A percentile compares a stretch with the other conserved stretches of the same genome.
Conservation (phyloP, 805 yeast genomes). For the Blastobotrys parvus region DNA sequence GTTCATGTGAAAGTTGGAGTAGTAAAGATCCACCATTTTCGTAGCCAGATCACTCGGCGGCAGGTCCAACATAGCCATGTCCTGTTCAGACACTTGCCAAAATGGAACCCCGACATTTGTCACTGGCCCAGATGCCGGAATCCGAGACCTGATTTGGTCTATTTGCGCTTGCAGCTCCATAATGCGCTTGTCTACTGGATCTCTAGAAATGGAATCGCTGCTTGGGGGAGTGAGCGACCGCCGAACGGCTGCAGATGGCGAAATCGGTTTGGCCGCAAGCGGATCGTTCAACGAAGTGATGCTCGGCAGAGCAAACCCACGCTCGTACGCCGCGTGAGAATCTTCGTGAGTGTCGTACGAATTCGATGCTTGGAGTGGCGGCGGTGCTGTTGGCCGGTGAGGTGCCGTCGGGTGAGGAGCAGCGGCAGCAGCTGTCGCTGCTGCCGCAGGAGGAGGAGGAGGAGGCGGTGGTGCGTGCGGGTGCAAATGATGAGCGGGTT, state of each 20-base stretch:
- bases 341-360: background rate
- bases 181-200: background rate
- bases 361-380: background rate
- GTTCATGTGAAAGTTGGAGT: slow-evolving; percentile 1
- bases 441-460: too few relatives aligned
- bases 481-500: background rate
- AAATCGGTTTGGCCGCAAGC: background rate
- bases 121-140: background rate
- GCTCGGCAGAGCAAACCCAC: background rate
- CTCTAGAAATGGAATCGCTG: background rate
- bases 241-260: background rate
- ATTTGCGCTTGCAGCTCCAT: background rate
- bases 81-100: slow-evolving; percentile 4
- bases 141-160: background rate
- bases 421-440: background rate
- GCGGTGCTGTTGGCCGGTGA: background rate
- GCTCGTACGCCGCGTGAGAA: background rate
- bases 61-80: background rate
- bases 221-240: too few relatives aligned
- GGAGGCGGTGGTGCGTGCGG: background rate
- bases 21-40: slow-evolving; percentile 2
- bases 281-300: background rate
- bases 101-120: background rate
- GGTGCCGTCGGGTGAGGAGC: background rate
- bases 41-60: slow-evolving; percentile 2